These are phyloP conservation scores for Xerocomus spinulosus DNA, from an alignment of 768 basidiomycete genomes.

Conservation along the genomic window DNA sequence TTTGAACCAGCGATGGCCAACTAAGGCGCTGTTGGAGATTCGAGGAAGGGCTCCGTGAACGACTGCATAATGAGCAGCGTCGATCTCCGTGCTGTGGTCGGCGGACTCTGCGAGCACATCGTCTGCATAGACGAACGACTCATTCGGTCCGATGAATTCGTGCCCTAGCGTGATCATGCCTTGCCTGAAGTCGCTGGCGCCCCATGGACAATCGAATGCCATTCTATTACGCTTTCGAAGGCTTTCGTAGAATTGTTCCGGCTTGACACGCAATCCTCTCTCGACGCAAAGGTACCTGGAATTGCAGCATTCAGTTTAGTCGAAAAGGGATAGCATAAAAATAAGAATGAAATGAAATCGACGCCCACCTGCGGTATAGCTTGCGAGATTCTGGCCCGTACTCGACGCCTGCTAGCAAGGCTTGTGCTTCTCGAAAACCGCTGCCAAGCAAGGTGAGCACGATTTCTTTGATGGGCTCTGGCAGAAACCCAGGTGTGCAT, in stretches of 20 bases:
- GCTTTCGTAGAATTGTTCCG: background rate
- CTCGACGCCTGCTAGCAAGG: background rate
- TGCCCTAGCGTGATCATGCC: conserved; percentile 2
- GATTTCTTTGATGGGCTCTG: background rate
- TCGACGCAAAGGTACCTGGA: conserved; percentile 8
- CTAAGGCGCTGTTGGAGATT: background rate
- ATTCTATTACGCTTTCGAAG: background rate
- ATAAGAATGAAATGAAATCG: background rate
- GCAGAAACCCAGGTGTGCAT: background rate
- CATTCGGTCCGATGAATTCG: conserved; percentile 3
- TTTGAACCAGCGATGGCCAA: background rate
- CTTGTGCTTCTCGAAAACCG: background rate
- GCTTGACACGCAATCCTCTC: background rate
- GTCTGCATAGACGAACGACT: background rate
- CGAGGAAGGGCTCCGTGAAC: background rate
- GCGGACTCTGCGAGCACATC: background rate
- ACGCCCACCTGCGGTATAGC: background rate
- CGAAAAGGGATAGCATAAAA: too few species aligned
- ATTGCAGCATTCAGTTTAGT: too few species aligned
- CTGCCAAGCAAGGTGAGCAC: background rate
- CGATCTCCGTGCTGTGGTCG: conserved; percentile 3
- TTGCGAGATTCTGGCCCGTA: background rate
- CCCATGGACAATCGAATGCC: conserved; percentile 2
- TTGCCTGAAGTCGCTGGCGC: conserved; percentile 1
- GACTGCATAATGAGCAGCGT: background rate